Evolutionary conservation across 1,284 basidiomycete genomes (phyloP).

Genomic region (Salmacisia buchloeana): DNA sequence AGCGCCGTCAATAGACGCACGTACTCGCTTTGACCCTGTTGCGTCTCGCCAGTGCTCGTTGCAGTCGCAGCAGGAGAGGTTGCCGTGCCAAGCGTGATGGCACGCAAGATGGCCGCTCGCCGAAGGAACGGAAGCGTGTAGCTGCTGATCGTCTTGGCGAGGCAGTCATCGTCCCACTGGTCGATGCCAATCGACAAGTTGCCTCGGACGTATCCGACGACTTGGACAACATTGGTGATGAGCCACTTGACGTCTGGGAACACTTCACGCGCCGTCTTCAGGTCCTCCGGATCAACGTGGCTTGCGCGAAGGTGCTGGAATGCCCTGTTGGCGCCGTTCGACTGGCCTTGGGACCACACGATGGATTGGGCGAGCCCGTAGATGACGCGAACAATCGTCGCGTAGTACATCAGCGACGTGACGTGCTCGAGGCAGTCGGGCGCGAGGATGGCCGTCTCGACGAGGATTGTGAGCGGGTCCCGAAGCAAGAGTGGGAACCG

Average conservation of each 20-base stretch:
- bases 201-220: constrained; percentile 47
- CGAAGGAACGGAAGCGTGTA: constrained; percentile 93
- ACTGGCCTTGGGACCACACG: constrained; percentile 31
- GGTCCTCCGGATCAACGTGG: constrained; percentile 22
- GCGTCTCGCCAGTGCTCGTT: not conserved
- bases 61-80: too few relatives aligned
- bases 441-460: constrained; percentile 42
- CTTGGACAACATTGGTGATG: constrained; percentile 44
- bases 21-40: constrained; percentile 34
- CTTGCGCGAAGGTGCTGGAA: constrained; percentile 24
- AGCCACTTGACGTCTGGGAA: constrained; percentile 48
- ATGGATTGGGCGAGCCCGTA: constrained; percentile 48
- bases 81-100: constrained; percentile 59
- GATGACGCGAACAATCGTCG: constrained; percentile 42
- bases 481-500: constrained; percentile 44
- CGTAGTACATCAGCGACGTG: constrained; percentile 49
- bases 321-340: constrained; percentile 9
- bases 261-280: constrained; percentile 27
- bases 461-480: constrained; percentile 42
- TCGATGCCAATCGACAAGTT: constrained; percentile 50
- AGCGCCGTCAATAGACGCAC: constrained; percentile 30
- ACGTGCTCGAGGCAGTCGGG: constrained; percentile 40
- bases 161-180: constrained; percentile 41
- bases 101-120: constrained; percentile 76
- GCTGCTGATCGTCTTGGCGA: constrained; percentile 79